These are phyloP conservation scores for Tanozyma kutaoensis DNA, from an alignment of 805 yeast species.

Conservation along the genomic window DNA sequence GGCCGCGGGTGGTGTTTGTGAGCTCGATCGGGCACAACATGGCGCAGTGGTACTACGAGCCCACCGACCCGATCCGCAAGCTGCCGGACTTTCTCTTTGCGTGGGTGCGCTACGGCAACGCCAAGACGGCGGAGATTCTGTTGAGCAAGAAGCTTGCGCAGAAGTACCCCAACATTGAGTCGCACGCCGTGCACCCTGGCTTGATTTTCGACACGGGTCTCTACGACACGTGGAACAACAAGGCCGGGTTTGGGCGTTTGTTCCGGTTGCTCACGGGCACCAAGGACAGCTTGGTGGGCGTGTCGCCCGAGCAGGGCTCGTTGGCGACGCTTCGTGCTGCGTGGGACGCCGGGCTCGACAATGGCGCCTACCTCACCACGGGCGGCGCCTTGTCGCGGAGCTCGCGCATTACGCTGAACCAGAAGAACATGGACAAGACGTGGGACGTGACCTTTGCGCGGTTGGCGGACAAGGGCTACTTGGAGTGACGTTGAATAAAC, in stretches of 20 bases:
- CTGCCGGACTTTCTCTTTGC: conserved; percentile 59
- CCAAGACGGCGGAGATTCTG: conserved; percentile 71
- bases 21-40: conserved; percentile 56
- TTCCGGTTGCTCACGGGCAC: conserved; percentile 63
- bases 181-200: conserved; percentile 71
- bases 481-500: too few relatives aligned
- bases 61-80: conserved; percentile 37
- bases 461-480: conserved; percentile 9
- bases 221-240: conserved; percentile 63
- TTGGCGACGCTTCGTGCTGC: conserved; percentile 53
- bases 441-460: conserved; percentile 16
- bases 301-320: conserved; percentile 59
- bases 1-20: conserved; percentile 47
- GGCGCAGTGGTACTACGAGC: conserved; percentile 31
- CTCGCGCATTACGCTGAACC: conserved; percentile 11
- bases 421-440: conserved; percentile 9
- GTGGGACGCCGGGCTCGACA: conserved; percentile 28
- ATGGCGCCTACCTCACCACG: conserved; percentile 16
- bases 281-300: conserved; percentile 59
- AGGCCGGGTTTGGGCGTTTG: conserved; percentile 61
- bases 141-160: conserved; percentile 50
- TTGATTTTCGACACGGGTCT: conserved; percentile 72
- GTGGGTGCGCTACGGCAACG: conserved; percentile 65
- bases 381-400: conserved; percentile 17
- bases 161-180: conserved; percentile 51